Evolutionary conservation across 805 yeast genomes (phyloP).

Genomic region (Phaffomyces thermotolerans): DNA sequence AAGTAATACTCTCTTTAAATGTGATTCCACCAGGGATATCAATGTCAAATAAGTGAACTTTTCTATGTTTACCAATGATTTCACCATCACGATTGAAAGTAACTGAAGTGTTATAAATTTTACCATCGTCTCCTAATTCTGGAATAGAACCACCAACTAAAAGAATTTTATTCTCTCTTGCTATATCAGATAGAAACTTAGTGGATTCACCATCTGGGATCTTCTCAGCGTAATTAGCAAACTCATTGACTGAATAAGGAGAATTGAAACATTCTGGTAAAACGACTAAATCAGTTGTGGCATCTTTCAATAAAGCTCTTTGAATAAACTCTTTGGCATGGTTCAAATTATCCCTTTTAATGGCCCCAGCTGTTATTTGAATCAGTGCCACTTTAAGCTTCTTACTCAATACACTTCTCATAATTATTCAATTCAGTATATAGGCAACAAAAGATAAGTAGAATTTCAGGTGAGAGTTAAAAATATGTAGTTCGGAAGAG

Average conservation of each 20-base stretch:
- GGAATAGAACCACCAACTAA: constrained; percentile 94
- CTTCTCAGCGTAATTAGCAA: constrained; percentile 81
- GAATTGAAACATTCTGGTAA: constrained; percentile 96
- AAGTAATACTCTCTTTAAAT: constrained; percentile 74
- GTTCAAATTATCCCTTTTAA: constrained; percentile 68
- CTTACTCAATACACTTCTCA: constrained; percentile 26
- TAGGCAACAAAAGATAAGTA: no score
- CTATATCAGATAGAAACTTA: constrained; percentile 54
- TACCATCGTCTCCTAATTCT: constrained; percentile 50
- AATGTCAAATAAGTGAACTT: constrained; percentile 86
- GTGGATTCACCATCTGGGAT: constrained; percentile 74
- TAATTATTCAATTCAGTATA: no score
- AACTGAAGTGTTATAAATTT: constrained; percentile 67
- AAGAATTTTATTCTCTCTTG: constrained; percentile 54
- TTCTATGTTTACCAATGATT: constrained; percentile 82
- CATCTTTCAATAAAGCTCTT: constrained; percentile 51
- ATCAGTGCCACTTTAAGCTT: constrained; percentile 73
- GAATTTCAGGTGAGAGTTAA: no score
- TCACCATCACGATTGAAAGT: constrained; percentile 73
- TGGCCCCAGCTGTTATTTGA: constrained; percentile 65
- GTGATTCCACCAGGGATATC: constrained; percentile 91
- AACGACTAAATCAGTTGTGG: constrained; percentile 71
- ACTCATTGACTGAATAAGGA: constrained; percentile 84
- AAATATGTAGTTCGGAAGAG: no score
- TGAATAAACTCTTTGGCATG: constrained; percentile 59